These are phyloP conservation scores for Tephrocybe rancida DNA, from an alignment of 768 basidiomycete species.

Conservation along the genomic window DNA sequence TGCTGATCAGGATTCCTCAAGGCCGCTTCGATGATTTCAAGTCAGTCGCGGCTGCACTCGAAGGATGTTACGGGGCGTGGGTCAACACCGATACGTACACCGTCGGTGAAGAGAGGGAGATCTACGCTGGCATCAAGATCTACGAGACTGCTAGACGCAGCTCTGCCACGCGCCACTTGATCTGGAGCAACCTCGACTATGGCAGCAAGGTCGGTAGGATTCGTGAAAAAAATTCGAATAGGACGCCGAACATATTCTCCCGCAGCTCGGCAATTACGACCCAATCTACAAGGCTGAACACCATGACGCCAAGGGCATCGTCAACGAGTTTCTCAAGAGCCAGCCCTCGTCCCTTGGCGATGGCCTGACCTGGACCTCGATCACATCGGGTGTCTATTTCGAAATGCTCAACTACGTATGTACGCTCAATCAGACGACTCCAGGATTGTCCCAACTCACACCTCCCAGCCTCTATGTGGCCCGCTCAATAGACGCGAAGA, in stretches of 20 bases:
- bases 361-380: slow-evolving; percentile 35
- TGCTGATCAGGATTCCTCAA: slow-evolving; percentile 7
- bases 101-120: slow-evolving; percentile 41
- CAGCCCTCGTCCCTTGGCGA: slow-evolving; percentile 35
- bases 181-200: slow-evolving; percentile 46
- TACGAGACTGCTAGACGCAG: slow-evolving; percentile 40
- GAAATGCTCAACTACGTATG: slow-evolving; percentile 42
- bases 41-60: slow-evolving; percentile 29
- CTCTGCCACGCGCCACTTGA: slow-evolving; percentile 35
- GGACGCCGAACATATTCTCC: background rate
- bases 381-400: slow-evolving; percentile 42
- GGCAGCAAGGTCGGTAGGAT: slow-evolving; percentile 32
- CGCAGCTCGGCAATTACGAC: slow-evolving; percentile 23
- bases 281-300: slow-evolving; percentile 39
- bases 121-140: slow-evolving; percentile 39
- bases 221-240: background rate
- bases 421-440: background rate
- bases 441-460: background rate
- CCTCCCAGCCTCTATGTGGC: slow-evolving; percentile 27
- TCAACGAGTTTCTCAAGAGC: slow-evolving; percentile 37
- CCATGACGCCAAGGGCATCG: slow-evolving; percentile 42
- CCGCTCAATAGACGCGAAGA: slow-evolving; percentile 38
- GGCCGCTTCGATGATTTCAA: slow-evolving; percentile 35
- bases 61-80: slow-evolving; percentile 42
- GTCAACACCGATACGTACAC: slow-evolving; percentile 44